Evolutionary conservation across 345 rosid genomes (phyloP).

Genomic region (Rhodamnia argentea): DNA sequence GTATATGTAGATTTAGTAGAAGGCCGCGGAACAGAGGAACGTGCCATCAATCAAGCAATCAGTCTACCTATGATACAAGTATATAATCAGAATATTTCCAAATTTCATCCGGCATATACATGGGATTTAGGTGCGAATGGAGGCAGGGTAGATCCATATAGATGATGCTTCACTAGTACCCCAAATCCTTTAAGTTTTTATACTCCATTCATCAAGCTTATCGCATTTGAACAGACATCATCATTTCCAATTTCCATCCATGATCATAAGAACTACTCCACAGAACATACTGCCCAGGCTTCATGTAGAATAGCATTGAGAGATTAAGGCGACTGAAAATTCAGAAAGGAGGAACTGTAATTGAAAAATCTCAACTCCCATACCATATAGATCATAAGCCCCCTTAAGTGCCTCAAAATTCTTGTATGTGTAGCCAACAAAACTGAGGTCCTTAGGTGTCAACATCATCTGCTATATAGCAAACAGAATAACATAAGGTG

Average conservation of each 20-base stretch:
- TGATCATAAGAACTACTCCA: background rate
- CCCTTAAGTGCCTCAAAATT: slow-evolving; percentile 64
- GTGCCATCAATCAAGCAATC: background rate
- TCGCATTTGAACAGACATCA: background rate
- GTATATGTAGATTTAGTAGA: background rate
- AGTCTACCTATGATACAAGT: background rate
- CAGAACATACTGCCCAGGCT: background rate
- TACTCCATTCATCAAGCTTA: background rate
- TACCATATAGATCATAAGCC: slow-evolving; percentile 42
- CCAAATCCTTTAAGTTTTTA: background rate
- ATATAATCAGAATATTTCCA: background rate
- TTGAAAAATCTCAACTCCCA: background rate
- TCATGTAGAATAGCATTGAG: background rate
- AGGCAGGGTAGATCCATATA: background rate
- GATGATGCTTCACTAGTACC: background rate
- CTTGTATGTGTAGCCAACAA: slow-evolving; percentile 91
- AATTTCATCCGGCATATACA: background rate
- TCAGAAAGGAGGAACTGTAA: background rate
- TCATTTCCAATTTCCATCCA: background rate
- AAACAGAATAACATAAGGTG: background rate
- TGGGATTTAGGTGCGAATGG: background rate
- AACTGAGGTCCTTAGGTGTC: slow-evolving; percentile 62
- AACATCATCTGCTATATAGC: slow-evolving; percentile 34
- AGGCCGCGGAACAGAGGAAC: background rate
- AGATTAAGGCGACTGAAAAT: background rate